Evolutionary conservation across 108 stramenopile genomes (phyloP).

Genomic region (Stephanodiscus minutulus): DNA sequence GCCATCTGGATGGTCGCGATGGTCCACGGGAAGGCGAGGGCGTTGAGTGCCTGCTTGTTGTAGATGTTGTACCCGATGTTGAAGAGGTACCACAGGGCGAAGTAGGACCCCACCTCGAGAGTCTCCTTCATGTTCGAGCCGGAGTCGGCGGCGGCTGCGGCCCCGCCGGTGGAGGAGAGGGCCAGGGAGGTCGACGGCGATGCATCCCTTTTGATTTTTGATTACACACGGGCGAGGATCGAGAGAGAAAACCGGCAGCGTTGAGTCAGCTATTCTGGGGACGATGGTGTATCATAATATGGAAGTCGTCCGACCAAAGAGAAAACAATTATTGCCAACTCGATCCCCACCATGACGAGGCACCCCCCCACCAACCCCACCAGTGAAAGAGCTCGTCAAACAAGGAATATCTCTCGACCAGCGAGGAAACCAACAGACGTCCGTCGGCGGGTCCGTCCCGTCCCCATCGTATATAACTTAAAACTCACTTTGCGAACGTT

Average conservation of each 20-base stretch:
- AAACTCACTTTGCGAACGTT: constrained; percentile 37
- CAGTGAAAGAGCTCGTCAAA: too few species aligned
- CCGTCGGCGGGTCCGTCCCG: too few species aligned
- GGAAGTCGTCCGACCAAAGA: too few species aligned
- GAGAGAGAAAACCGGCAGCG: background rate
- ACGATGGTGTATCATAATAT: too few species aligned
- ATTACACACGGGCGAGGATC: background rate
- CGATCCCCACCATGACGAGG: too few species aligned
- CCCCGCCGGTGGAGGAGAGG: constrained; percentile 69
- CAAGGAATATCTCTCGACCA: too few species aligned
- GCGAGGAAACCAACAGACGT: too few species aligned
- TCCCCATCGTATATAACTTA: too few species aligned
- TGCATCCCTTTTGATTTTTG: background rate
- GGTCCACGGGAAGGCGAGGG: constrained; percentile 93
- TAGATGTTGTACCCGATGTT: constrained; percentile 99
- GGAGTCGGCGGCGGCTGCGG: constrained; percentile 47
- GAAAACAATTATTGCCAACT: too few species aligned
- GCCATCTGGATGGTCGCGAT: constrained; percentile 96
- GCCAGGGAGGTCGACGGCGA: constrained; percentile 55
- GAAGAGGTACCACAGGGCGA: constrained; percentile 98
- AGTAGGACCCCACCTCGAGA: constrained; percentile 87
- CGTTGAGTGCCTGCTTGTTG: constrained; percentile 96
- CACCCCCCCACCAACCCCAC: too few species aligned
- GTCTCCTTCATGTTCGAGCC: constrained; percentile 61
- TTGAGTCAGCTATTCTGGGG: background rate